Conservation (phyloP, 495 filamentous ascomycete genomes). For the Neurospora sp. region DNA sequence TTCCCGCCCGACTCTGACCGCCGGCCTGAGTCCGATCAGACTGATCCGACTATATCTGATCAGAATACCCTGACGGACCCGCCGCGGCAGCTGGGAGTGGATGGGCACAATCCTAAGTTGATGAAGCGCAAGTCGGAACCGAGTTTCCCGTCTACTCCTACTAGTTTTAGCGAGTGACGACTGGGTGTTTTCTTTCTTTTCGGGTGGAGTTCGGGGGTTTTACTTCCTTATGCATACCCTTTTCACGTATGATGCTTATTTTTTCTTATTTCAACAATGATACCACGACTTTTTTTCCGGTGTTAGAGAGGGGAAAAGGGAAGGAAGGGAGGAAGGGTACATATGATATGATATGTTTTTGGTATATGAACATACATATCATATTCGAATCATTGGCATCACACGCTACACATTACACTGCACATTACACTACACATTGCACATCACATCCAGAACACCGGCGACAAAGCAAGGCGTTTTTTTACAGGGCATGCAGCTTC, state of each 20-base stretch:
- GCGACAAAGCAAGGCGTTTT: background rate
- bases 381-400: background rate
- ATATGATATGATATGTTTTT: background rate
- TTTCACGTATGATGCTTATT: background rate
- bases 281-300: background rate
- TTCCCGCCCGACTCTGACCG: background rate
- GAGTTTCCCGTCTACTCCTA: conserved; percentile 1
- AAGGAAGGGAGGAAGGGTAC: background rate
- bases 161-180: conserved; percentile 4
- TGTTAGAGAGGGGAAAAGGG: background rate
- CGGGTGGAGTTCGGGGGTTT: background rate
- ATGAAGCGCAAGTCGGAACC: background rate
- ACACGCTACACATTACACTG: background rate
- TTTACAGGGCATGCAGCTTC: background rate
- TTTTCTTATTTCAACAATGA: background rate
- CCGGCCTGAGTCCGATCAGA: background rate
- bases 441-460: background rate
- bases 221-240: background rate
- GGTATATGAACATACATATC: background rate
- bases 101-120: background rate
- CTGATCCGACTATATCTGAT: background rate
- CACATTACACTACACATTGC: background rate
- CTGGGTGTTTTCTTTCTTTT: background rate
- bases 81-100: background rate
- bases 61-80: background rate